These are phyloP conservation scores for Austroboletus eburneus DNA, from an alignment of 768 basidiomycete genomes.

Conservation along the genomic window DNA sequence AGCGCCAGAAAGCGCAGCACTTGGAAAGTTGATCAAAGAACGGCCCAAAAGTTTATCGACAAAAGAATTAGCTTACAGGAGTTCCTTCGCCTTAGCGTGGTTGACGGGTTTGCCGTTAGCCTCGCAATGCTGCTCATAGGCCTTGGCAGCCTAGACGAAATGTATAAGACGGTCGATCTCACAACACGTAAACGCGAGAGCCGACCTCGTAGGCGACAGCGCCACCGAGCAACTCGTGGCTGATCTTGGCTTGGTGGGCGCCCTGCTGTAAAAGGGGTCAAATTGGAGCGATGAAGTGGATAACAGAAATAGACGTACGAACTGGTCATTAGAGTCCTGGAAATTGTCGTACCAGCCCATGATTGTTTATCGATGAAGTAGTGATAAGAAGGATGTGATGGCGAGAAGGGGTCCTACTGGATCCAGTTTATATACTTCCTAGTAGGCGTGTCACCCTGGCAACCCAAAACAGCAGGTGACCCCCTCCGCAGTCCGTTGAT, in stretches of 20 bases:
- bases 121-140: conserved; percentile 14
- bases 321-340: not conserved
- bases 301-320: conserved; percentile 6
- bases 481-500: too few relatives aligned
- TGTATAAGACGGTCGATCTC: not conserved
- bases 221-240: conserved; percentile 20
- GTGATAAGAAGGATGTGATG: not conserved
- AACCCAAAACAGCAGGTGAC: conserved; percentile 12
- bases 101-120: conserved; percentile 13
- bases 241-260: conserved; percentile 1
- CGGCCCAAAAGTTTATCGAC: too few relatives aligned
- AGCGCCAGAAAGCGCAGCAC: conserved; percentile 10
- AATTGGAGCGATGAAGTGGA: not conserved
- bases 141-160: conserved; percentile 14
- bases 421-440: conserved; percentile 17
- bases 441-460: conserved; percentile 7
- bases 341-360: conserved; percentile 9
- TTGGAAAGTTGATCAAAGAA: not conserved
- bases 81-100: conserved; percentile 11
- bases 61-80: too few relatives aligned
- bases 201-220: conserved; percentile 17
- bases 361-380: conserved; percentile 1
- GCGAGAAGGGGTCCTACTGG: not conserved
- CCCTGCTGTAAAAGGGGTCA: not conserved
- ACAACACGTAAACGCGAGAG: not conserved